Evolutionary conservation across 305 asterid genomes (phyloP).

Genomic region (Ilex paraguariensis): DNA sequence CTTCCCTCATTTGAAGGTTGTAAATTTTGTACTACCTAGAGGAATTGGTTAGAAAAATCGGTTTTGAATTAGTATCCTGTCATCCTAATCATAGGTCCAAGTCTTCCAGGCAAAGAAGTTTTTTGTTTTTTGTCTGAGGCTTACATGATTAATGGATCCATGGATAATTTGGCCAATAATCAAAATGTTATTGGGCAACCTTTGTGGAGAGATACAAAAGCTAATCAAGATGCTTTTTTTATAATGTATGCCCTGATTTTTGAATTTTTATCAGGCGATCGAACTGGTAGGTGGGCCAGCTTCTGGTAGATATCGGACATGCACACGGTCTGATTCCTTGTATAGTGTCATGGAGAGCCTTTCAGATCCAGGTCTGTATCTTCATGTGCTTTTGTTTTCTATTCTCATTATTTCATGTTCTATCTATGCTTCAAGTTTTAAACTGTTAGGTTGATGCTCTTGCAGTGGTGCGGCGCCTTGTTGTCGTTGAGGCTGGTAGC

Average conservation of each 20-base stretch:
- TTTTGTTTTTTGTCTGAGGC: too few relatives aligned
- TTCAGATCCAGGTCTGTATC: slow-evolving; percentile 49
- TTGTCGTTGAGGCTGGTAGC: slow-evolving; percentile 46
- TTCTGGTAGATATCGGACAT: slow-evolving; percentile 36
- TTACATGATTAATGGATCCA: too few relatives aligned
- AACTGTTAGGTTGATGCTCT: background rate
- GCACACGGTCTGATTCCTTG: slow-evolving; percentile 61
- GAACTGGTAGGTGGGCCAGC: slow-evolving; percentile 31
- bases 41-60: too few relatives aligned
- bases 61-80: too few relatives aligned
- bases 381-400: background rate
- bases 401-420: background rate
- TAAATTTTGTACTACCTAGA: too few relatives aligned
- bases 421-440: background rate
- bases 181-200: too few relatives aligned
- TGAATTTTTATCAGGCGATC: slow-evolving; percentile 36
- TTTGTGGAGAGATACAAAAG: too few relatives aligned
- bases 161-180: too few relatives aligned
- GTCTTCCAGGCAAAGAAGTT: too few relatives aligned
- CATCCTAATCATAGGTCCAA: too few relatives aligned
- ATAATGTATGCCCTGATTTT: background rate
- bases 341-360: slow-evolving; percentile 61
- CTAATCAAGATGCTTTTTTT: background rate
- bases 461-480: slow-evolving; percentile 48
- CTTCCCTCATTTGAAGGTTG: too few relatives aligned